A percentile compares a stretch with the other conserved stretches of the same genome.
Conservation (phyloP, 805 yeast genomes). For the Soucietia sequanensis region DNA sequence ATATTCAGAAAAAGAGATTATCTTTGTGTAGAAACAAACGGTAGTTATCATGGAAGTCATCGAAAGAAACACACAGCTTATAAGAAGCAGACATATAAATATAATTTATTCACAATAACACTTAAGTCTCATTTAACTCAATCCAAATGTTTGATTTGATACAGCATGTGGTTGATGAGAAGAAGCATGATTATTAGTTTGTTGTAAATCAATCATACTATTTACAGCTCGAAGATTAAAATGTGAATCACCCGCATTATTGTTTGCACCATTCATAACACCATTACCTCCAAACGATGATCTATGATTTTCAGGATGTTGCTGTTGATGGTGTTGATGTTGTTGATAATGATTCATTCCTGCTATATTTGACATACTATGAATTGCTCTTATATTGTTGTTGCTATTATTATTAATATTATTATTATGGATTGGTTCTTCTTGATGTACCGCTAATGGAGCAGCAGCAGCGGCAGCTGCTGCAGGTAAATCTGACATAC, state of each 20-base stretch:
- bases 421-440: slow-evolving; percentile 2
- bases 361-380: slow-evolving; percentile 28
- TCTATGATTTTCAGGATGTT: slow-evolving; percentile 2
- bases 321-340: no score
- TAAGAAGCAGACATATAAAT: no score
- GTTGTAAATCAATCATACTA: slow-evolving; percentile 34
- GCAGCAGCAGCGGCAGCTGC: slow-evolving; percentile 12
- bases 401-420: slow-evolving; percentile 2
- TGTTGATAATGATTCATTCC: no score
- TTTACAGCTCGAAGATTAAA: slow-evolving; percentile 23
- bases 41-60: no score
- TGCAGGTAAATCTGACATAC: slow-evolving; percentile 22
- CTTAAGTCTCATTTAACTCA: slow-evolving; percentile 1
- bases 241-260: slow-evolving; percentile 4
- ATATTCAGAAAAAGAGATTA: no score
- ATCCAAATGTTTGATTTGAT: slow-evolving; percentile 1
- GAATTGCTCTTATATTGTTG: slow-evolving; percentile 21
- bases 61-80: no score
- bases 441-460: no score
- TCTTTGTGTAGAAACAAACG: no score
- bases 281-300: not conserved
- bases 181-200: slow-evolving; percentile 10
- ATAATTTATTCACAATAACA: no score
- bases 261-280: slow-evolving; percentile 10
- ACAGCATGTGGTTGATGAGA: not conserved